phyloP scores from a whole-genome alignment of 129 eudicot genomes.

The Smallanthus sonchifolius region DNA sequence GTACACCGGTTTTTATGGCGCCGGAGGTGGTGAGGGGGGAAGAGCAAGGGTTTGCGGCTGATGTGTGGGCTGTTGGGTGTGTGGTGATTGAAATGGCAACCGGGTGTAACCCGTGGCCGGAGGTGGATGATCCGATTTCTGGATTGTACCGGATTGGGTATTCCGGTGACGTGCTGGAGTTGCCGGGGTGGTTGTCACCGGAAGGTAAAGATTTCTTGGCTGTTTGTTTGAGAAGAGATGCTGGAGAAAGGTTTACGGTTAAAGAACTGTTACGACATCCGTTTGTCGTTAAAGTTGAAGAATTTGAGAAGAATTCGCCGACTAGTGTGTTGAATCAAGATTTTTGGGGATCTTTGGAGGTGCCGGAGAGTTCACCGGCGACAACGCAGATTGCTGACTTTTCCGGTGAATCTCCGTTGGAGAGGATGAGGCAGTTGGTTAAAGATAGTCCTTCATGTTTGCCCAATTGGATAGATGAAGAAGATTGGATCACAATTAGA shows the following conservation, averaged over 20 bases:
- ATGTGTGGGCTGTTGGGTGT: conserved; percentile 36
- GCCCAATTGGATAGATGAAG: conserved; percentile 49
- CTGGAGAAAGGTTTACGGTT: conserved; percentile 46
- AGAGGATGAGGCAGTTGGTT: conserved; percentile 43
- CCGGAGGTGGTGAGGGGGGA: conserved; percentile 37
- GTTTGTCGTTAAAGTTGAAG: conserved; percentile 35
- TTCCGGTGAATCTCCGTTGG: conserved; percentile 34
- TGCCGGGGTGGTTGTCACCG: conserved; percentile 56
- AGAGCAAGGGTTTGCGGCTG: conserved; percentile 26
- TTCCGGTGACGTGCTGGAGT: conserved; percentile 60
- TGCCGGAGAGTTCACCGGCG: conserved; percentile 21
- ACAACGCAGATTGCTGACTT: not conserved
- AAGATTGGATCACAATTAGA: conserved; percentile 65
- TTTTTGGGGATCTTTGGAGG: conserved; percentile 55
- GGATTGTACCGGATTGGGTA: conserved; percentile 51
- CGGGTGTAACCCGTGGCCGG: conserved; percentile 30
- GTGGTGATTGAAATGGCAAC: conserved; percentile 30
- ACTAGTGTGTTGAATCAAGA: conserved; percentile 63
- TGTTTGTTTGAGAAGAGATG: conserved; percentile 50
- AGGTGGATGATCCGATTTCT: conserved; percentile 19
- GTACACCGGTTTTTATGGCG: conserved; percentile 38
- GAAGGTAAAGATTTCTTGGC: conserved; percentile 44
- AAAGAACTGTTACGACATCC: conserved; percentile 54
- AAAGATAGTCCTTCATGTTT: conserved; percentile 18
- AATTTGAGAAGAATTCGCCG: conserved; percentile 44